phyloP scores from a whole-genome alignment of 208 protist species.

The Trypanosoma boissoni region DNA sequence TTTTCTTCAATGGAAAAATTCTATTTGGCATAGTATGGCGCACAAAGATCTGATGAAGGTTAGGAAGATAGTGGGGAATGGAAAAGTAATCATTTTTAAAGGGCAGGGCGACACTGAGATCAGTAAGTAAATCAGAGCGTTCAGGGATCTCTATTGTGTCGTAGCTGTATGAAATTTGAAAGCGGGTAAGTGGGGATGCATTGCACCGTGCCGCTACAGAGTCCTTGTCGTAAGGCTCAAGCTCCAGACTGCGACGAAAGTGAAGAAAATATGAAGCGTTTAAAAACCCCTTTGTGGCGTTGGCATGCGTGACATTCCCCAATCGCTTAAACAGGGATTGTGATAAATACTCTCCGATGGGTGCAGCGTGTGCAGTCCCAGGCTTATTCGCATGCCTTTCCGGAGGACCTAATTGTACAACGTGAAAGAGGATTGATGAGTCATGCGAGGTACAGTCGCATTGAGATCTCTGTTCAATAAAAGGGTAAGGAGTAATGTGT shows the following conservation, averaged over 20 bases:
- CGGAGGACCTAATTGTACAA: conserved; percentile 12
- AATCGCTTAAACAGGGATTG: conserved; percentile 1
- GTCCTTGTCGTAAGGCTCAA: not conserved
- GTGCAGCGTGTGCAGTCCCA: not conserved
- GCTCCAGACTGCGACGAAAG: conserved; percentile 10
- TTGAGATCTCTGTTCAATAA: not conserved
- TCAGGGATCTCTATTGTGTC: not conserved
- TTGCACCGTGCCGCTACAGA: not conserved
- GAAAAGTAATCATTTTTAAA: conserved; percentile 18
- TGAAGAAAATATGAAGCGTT: not conserved
- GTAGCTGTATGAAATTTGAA: conserved; percentile 21
- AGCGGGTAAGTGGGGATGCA: not conserved
- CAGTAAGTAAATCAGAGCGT: not conserved
- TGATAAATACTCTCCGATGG: conserved; percentile 7
- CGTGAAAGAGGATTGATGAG: conserved; percentile 8
- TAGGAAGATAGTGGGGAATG: conserved; percentile 6
- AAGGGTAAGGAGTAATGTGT: not conserved
- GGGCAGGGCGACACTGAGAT: conserved; percentile 5
- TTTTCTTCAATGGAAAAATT: no score
- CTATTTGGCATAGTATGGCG: not conserved
- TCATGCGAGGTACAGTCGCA: conserved; percentile 8
- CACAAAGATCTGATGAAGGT: not conserved
- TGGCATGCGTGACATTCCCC: conserved; percentile 1
- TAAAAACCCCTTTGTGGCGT: conserved; percentile 1
- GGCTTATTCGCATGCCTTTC: not conserved